Percentiles rank a stretch among this genome's conserved stretches.
phyloP scores from a whole-genome alignment of 2,329 filamentous ascomycete genomes.

The Aureobasidium subglaciale region DNA sequence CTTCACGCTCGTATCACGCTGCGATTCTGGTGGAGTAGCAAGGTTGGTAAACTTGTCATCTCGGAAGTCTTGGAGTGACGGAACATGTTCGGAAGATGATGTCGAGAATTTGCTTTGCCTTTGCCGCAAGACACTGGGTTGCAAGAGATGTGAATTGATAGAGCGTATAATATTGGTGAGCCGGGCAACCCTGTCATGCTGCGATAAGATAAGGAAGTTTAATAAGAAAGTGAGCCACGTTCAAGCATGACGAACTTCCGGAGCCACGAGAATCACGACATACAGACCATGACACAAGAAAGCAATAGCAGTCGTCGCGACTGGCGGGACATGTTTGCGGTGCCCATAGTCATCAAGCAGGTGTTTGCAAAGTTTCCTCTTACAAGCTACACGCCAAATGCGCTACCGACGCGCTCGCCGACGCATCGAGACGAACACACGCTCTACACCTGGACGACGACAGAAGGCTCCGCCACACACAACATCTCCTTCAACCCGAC shows the following conservation, averaged over 20 bases:
- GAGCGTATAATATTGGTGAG: neutral
- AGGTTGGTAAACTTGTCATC: slow-evolving; percentile 35
- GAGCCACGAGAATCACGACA: neutral
- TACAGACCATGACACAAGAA: neutral
- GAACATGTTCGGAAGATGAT: neutral
- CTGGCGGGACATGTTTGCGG: slow-evolving; percentile 37
- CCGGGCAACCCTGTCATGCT: neutral
- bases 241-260: neutral
- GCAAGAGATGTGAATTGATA: neutral
- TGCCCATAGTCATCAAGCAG: slow-evolving; percentile 69
- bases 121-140: no score
- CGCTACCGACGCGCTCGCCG: slow-evolving; percentile 59
- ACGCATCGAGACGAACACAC: slow-evolving; percentile 44
- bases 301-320: slow-evolving; percentile 15
- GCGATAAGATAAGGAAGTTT: slow-evolving; percentile 5
- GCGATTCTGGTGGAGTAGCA: slow-evolving; percentile 47
- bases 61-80: slow-evolving; percentile 8
- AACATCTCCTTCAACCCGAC: slow-evolving; percentile 80
- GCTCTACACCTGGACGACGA: slow-evolving; percentile 70
- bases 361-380: slow-evolving; percentile 84
- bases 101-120: no score
- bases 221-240: neutral
- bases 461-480: slow-evolving; percentile 53
- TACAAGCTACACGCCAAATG: slow-evolving; percentile 64
- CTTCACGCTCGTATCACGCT: slow-evolving; percentile 47